These are phyloP conservation scores for Potentilla sterilis DNA, from an alignment of 306 rosid species.

Conservation along the genomic window DNA sequence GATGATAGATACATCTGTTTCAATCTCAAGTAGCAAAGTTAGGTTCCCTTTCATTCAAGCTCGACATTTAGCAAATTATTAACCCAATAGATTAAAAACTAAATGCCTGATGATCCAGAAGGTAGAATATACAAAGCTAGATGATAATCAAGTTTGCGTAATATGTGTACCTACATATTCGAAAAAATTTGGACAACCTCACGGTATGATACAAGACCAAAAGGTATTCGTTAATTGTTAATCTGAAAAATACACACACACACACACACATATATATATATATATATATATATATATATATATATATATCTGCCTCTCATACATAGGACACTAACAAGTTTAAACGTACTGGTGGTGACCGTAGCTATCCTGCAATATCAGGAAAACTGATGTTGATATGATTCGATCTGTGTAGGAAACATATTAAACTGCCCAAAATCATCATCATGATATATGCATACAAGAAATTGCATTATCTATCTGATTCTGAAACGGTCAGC, in stretches of 20 bases:
- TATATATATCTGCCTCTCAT: background rate
- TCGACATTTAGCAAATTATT: background rate
- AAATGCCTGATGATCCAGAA: background rate
- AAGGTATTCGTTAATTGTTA: background rate
- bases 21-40: background rate
- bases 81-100: background rate
- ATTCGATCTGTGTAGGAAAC: background rate
- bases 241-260: too few relatives aligned
- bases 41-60: background rate
- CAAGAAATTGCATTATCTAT: background rate
- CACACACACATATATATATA: background rate
- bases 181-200: background rate
- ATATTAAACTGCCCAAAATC: background rate
- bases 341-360: background rate
- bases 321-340: background rate
- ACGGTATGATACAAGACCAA: background rate
- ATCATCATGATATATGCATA: background rate
- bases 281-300: background rate
- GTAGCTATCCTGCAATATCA: background rate
- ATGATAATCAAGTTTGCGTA: background rate
- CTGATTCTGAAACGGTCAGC: background rate
- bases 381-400: background rate
- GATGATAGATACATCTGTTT: background rate
- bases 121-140: background rate
- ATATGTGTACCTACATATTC: background rate